Evolutionary conservation across 2,329 filamentous ascomycete genomes (phyloP), one percentile per base, ranked within the genome.

Genomic region (Calonectria pauciramosa): DNA sequence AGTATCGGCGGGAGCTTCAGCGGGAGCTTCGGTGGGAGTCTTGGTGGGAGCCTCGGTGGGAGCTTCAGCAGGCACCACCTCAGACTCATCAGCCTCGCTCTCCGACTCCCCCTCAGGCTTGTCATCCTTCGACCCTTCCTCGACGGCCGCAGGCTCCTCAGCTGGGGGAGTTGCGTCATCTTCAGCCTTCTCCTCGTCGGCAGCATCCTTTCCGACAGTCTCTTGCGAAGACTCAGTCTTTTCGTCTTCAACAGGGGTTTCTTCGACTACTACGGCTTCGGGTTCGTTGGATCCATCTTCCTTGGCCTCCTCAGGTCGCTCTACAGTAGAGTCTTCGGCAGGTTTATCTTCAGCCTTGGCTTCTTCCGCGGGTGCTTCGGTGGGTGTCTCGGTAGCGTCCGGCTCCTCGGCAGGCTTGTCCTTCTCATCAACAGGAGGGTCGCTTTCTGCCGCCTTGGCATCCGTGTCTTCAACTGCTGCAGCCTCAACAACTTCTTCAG

Each of bases 391-490:
- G 13, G 23, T 9, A 14, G 66, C 20, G 20, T 68, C 30, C 23
- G 74, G 52, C n/a, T 78, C 30, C 3, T 67, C 67, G 6, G 23
- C 51, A 32, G 60, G 44, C 23, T 70, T 32, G 14, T 71, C 68
- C 16, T 38, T 36, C 56, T 38, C 49, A 13, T 69, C 71, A 6
- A 30, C 26, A 10, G 26, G 56, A 23, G 51, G 51, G 7, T 70
- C 38, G 28, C 38, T 32, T 34, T 51, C 32, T 4, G 49, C 59
- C 13, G 72, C 75, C 44, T 72, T 49, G 32, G 47, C 47, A 49
- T 69, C 63, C 3, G 36, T 30, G n/a, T 59, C 56, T 18, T 38
- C n/a, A 26, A 4, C 51, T 36, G 8, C 64, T 32, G 47, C 41
- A 30, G 47, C 47, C 14, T 30, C 47, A 36, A 71, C 8, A n/a